These are phyloP conservation scores for Candida buenavistaensis DNA, from an alignment of 1,139 yeast species.

Conservation along the genomic window DNA sequence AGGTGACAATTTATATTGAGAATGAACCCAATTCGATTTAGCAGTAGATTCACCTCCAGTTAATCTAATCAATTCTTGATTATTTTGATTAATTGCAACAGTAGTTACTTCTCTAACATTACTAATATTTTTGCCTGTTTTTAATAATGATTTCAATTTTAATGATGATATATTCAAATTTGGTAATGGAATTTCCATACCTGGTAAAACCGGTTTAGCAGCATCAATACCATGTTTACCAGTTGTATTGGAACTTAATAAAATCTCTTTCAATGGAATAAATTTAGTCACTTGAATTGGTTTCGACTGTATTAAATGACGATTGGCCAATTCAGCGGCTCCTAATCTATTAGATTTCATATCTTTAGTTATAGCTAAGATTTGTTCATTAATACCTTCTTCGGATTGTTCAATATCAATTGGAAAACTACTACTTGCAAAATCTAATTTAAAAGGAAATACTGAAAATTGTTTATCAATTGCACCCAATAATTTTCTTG, in stretches of 20 bases:
- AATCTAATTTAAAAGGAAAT: conserved; percentile 83
- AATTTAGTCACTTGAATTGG: conserved; percentile 73
- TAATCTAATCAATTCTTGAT: conserved; percentile 63
- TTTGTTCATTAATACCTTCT: conserved; percentile 36
- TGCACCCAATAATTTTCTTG: conserved; percentile 69
- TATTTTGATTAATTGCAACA: conserved; percentile 36
- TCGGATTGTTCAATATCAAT: conserved; percentile 34
- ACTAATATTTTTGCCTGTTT: conserved; percentile 45
- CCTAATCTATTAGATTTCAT: conserved; percentile 70
- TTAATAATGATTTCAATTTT: conserved; percentile 62
- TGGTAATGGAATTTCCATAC: conserved; percentile 72
- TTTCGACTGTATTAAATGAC: conserved; percentile 74
- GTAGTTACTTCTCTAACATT: conserved; percentile 84
- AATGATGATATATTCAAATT: conserved; percentile 66
- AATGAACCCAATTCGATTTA: conserved; percentile 86
- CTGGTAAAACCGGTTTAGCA: conserved; percentile 66
- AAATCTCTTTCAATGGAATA: conserved; percentile 64
- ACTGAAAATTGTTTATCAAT: conserved; percentile 79
- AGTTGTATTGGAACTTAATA: conserved; percentile 61
- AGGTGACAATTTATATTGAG: conserved; percentile 57
- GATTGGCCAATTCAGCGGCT: conserved; percentile 74
- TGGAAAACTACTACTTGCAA: conserved; percentile 63
- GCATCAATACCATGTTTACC: conserved; percentile 68
- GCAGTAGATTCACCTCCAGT: conserved; percentile 73
- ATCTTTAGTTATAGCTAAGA: conserved; percentile 47